Evolutionary conservation across 2,329 filamentous ascomycete genomes (phyloP).

Genomic region (Trichocomaceae sp.): DNA sequence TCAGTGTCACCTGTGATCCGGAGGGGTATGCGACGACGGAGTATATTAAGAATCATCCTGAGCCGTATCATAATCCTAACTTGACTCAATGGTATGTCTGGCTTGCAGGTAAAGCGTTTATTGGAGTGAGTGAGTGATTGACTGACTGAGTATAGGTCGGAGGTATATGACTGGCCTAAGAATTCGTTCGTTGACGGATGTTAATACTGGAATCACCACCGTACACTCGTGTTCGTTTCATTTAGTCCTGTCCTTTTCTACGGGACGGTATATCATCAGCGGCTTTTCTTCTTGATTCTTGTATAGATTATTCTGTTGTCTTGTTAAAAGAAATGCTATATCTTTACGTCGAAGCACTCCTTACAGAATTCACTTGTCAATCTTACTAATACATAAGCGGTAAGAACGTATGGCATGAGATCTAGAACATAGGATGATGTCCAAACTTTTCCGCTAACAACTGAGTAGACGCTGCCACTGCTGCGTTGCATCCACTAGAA

Average conservation of each 20-base stretch:
- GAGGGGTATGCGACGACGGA: conserved; percentile 59
- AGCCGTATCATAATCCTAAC: conserved; percentile 59
- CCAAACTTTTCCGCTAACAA: conserved; percentile 11
- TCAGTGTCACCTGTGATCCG: conserved; percentile 61
- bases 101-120: background rate
- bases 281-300: background rate
- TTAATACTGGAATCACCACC: conserved; percentile 16
- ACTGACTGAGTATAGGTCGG: conserved; percentile 27
- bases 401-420: too few species aligned
- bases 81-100: conserved; percentile 53
- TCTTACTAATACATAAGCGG: too few species aligned
- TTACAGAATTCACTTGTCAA: too few species aligned
- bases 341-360: too few species aligned
- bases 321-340: too few species aligned
- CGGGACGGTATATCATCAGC: background rate
- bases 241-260: background rate
- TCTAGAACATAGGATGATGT: background rate
- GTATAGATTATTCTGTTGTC: background rate
- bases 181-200: conserved; percentile 58
- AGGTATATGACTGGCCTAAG: conserved; percentile 54
- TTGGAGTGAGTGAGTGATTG: background rate
- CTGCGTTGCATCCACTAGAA: conserved; percentile 11
- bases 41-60: conserved; percentile 58
- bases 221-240: background rate
- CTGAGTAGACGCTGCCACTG: background rate